phyloP scores from a whole-genome alignment of 106 monocot species.

The Allium cepa region DNA sequence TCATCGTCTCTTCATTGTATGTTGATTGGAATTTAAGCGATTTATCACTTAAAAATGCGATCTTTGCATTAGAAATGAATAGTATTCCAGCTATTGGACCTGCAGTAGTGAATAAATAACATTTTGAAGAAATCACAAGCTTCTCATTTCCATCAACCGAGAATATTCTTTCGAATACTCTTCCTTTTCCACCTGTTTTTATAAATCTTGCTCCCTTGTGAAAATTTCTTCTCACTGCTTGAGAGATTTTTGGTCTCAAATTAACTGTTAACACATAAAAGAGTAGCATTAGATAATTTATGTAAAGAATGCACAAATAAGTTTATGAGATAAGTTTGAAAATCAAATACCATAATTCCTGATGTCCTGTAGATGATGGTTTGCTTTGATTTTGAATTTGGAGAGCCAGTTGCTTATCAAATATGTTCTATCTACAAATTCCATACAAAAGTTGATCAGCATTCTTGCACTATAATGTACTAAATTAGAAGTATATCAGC shows the following conservation, averaged over 20 bases:
- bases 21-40: conserved; percentile 10
- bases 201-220: conserved; percentile 9
- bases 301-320: neutral
- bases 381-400: too few relatives aligned
- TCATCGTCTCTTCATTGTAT: conserved; percentile 11
- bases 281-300: too few relatives aligned
- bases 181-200: conserved; percentile 13
- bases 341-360: neutral
- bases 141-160: neutral
- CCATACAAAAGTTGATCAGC: too few relatives aligned
- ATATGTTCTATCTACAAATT: too few relatives aligned
- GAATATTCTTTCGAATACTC: conserved; percentile 17
- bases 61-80: conserved; percentile 23
- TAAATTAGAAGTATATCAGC: too few relatives aligned
- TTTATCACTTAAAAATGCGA: conserved; percentile 2
- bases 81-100: conserved; percentile 8
- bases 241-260: neutral
- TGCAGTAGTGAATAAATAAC: conserved; percentile 23
- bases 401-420: too few relatives aligned
- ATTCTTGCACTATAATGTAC: too few relatives aligned
- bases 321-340: neutral
- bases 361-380: too few relatives aligned
- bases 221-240: too few relatives aligned
- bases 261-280: conserved; percentile 1
- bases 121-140: conserved; percentile 15